These are phyloP conservation scores for Skeletonema menzelii DNA, from an alignment of 108 stramenopile species.

Conservation along the genomic window DNA sequence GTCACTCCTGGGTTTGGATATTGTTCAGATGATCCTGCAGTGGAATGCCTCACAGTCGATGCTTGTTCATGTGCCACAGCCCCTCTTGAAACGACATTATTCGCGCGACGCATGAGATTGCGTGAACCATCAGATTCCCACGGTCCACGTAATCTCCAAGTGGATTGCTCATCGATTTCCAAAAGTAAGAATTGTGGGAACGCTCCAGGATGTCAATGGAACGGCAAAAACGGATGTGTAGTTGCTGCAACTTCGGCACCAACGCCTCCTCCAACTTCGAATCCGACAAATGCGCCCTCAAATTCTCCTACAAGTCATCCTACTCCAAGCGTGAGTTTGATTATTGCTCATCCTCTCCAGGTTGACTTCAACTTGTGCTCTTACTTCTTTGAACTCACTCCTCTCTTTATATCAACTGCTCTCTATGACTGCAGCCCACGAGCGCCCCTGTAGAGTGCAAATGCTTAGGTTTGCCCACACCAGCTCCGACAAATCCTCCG, in stretches of 20 bases:
- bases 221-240: neutral
- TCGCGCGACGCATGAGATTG: neutral
- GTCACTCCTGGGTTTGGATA: neutral
- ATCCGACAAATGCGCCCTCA: neutral
- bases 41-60: neutral
- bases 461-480: neutral
- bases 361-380: neutral
- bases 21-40: neutral
- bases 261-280: neutral
- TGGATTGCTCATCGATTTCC: neutral
- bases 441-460: neutral
- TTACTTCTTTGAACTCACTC: neutral
- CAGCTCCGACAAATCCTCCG: neutral
- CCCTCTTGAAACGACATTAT: neutral
- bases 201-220: neutral
- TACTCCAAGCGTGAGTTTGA: neutral
- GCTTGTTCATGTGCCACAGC: neutral
- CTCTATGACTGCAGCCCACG: neutral
- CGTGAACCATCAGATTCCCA: too few relatives aligned
- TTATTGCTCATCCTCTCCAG: neutral
- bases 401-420: neutral
- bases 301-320: neutral
- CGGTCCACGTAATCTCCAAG: neutral
- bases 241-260: neutral
- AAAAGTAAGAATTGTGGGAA: neutral